Evolutionary conservation across 2,329 filamentous ascomycete species (phyloP).

Genomic region (Salinomyces thailandicus): DNA sequence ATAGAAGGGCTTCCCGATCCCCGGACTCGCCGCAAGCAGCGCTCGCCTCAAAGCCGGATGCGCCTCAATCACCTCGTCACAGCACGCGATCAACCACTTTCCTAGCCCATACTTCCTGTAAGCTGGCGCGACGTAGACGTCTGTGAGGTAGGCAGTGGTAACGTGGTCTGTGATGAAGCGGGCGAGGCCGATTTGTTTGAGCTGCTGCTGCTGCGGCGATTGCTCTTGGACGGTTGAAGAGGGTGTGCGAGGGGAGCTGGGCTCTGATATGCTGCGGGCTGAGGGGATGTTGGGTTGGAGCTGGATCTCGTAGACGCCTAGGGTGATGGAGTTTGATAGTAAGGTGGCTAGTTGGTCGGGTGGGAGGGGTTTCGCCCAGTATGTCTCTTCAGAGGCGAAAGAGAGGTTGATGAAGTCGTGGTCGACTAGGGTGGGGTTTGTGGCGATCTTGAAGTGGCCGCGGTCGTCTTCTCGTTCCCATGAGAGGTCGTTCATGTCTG

Average conservation of each 20-base stretch:
- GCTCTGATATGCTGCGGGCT: slow-evolving; percentile 6
- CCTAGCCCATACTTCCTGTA: slow-evolving; percentile 13
- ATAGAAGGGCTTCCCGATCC: slow-evolving; percentile 12
- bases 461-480: slow-evolving; percentile 1
- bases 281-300: slow-evolving; percentile 5
- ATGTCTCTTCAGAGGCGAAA: slow-evolving; percentile 20
- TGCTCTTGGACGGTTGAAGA: slow-evolving; percentile 13
- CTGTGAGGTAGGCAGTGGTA: slow-evolving; percentile 18
- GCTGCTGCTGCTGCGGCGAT: not conserved
- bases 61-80: slow-evolving; percentile 11
- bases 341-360: slow-evolving; percentile 10
- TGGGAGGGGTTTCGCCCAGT: slow-evolving; percentile 20
- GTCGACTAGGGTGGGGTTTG: slow-evolving; percentile 9
- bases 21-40: slow-evolving; percentile 13
- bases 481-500: slow-evolving; percentile 2
- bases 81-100: slow-evolving; percentile 18
- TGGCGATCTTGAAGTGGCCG: slow-evolving; percentile 13
- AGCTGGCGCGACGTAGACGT: slow-evolving; percentile 17
- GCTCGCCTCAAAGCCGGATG: slow-evolving; percentile 15
- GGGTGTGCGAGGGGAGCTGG: slow-evolving; percentile 16
- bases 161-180: slow-evolving; percentile 21
- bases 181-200: slow-evolving; percentile 20
- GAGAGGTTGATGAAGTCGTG: slow-evolving; percentile 19
- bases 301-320: slow-evolving; percentile 17
- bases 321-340: slow-evolving; percentile 18